These are phyloP conservation scores for Moelleriella libera DNA, from an alignment of 2,329 filamentous ascomycete genomes.

Conservation along the genomic window DNA sequence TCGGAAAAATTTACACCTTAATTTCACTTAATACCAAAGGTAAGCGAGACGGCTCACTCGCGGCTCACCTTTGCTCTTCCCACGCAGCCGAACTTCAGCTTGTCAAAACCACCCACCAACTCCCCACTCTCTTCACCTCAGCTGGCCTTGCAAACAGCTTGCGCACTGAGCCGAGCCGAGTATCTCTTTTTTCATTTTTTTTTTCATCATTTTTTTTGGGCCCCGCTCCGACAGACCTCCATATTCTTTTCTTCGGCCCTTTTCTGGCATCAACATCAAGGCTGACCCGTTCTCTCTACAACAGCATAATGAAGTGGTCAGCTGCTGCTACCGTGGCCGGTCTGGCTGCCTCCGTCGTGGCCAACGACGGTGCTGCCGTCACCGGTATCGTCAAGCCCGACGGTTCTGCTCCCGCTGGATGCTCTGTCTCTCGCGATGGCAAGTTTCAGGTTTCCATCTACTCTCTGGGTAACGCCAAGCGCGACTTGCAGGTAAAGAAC, in stretches of 20 bases:
- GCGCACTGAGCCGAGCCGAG: no score
- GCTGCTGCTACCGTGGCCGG: constrained; percentile 15
- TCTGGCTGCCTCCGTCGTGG: constrained; percentile 27
- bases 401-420: constrained; percentile 34
- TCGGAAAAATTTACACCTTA: not conserved
- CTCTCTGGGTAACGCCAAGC: constrained; percentile 15
- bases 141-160: no score
- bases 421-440: constrained; percentile 32
- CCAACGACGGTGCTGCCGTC: constrained; percentile 24
- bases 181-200: not conserved
- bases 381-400: constrained; percentile 33
- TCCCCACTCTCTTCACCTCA: no score
- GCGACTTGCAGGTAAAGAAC: constrained; percentile 20
- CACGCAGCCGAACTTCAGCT: not conserved
- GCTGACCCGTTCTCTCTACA: not conserved
- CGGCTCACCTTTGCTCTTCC: not conserved
- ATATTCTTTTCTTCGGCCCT: no score
- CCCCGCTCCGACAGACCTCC: no score
- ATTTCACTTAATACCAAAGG: constrained; percentile 2
- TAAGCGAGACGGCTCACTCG: not conserved
- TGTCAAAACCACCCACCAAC: no score
- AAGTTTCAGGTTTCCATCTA: constrained; percentile 46
- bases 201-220: no score
- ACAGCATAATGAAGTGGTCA: constrained; percentile 20
- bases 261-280: no score